phyloP scores from a whole-genome alignment of 345 rosid genomes.

The Rhizophora apiculata region DNA sequence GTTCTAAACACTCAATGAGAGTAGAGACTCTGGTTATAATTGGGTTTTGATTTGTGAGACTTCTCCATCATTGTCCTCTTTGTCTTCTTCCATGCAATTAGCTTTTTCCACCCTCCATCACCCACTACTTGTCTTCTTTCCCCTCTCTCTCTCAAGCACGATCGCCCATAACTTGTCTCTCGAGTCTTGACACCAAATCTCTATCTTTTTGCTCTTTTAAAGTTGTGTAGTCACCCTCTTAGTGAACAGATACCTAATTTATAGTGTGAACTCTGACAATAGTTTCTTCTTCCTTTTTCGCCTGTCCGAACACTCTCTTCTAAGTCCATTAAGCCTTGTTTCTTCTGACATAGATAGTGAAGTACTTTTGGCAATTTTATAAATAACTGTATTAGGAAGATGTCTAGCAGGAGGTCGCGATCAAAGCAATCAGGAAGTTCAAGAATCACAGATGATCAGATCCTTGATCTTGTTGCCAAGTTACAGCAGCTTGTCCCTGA shows the following conservation, averaged over 20 bases:
- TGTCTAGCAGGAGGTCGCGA: slow-evolving; percentile 81
- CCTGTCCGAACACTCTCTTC: background rate
- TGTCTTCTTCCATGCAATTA: slow-evolving; percentile 48
- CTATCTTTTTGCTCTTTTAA: background rate
- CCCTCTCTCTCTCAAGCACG: slow-evolving; percentile 8
- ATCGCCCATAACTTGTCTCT: slow-evolving; percentile 20
- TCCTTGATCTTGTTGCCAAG: slow-evolving; percentile 79
- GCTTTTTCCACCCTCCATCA: slow-evolving; percentile 28
- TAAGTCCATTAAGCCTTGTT: background rate
- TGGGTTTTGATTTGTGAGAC: too few species aligned
- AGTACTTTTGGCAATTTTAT: background rate
- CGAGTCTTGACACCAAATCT: background rate
- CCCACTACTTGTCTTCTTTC: slow-evolving; percentile 22
- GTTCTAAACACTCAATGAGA: too few species aligned
- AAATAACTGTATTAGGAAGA: slow-evolving; percentile 11
- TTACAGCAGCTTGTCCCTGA: slow-evolving; percentile 87
- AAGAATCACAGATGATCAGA: slow-evolving; percentile 86
- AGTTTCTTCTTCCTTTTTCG: background rate
- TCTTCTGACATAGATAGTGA: background rate
- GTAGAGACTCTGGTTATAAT: too few species aligned
- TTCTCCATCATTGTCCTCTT: too few species aligned
- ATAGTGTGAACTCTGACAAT: background rate
- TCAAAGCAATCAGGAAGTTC: slow-evolving; percentile 64
- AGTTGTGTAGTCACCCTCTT: background rate
- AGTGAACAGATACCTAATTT: too few species aligned